Evolutionary conservation across 441 rosid species (phyloP).

Genomic region (Adansonia madagascariensis): DNA sequence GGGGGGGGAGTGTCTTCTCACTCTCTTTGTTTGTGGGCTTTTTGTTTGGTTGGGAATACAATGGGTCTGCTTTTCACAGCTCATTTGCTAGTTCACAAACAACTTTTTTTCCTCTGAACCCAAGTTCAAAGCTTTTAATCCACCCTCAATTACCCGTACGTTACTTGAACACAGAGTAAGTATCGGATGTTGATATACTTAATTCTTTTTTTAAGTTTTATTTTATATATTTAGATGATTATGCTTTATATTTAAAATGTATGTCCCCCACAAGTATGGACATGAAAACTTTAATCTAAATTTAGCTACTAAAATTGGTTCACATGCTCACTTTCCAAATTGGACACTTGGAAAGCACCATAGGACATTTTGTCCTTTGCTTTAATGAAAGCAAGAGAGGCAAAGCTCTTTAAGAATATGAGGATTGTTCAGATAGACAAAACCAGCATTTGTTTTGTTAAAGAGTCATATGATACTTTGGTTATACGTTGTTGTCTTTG

Average conservation of each 20-base stretch:
- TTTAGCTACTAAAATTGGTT: background rate
- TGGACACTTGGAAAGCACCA: background rate
- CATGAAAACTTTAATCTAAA: background rate
- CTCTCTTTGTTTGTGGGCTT: background rate
- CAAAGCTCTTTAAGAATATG: background rate
- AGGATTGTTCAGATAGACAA: background rate
- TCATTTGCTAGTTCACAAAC: background rate
- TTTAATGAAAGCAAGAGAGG: no score
- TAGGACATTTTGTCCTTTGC: background rate
- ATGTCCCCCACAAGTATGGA: no score
- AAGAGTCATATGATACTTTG: no score
- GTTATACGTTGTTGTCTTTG: no score
- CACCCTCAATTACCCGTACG: background rate
- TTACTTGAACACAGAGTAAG: no score
- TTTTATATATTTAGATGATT: no score
- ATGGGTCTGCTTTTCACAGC: background rate
- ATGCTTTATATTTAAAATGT: no score
- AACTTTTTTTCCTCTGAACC: no score
- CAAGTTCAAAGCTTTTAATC: background rate
- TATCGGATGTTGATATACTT: no score
- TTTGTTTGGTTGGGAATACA: background rate
- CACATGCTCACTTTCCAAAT: background rate
- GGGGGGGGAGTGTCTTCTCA: background rate
- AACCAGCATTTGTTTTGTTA: background rate
- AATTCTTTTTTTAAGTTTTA: no score